These are phyloP conservation scores for Paecilomyces formosus DNA, from an alignment of 2,329 filamentous ascomycete species.

Conservation along the genomic window DNA sequence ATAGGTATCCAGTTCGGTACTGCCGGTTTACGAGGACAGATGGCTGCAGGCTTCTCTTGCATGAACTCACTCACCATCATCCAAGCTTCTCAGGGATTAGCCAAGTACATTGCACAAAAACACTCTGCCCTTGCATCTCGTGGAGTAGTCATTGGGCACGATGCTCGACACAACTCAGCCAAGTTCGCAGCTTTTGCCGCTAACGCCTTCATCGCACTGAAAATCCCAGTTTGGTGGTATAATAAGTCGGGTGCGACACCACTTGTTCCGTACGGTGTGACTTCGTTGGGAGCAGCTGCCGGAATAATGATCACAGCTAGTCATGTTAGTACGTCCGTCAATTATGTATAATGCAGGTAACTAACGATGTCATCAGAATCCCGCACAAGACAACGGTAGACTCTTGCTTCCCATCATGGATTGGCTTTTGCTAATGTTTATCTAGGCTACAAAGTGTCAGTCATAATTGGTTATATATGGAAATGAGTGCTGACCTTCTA, in stretches of 20 bases:
- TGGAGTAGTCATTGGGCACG: conserved; percentile 54
- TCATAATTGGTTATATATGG: not conserved
- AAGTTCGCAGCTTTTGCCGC: conserved; percentile 55
- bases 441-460: conserved; percentile 53
- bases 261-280: conserved; percentile 55
- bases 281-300: conserved; percentile 45
- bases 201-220: conserved; percentile 51
- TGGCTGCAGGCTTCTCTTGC: conserved; percentile 58
- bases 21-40: conserved; percentile 55
- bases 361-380: conserved; percentile 36
- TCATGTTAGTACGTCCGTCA: conserved; percentile 34
- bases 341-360: conserved; percentile 1
- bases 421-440: conserved; percentile 7
- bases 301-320: conserved; percentile 62
- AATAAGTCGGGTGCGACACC: conserved; percentile 52
- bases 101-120: conserved; percentile 48
- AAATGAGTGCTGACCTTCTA: conserved; percentile 13
- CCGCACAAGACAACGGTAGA: conserved; percentile 52
- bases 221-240: conserved; percentile 54
- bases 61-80: conserved; percentile 55
- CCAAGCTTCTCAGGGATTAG: conserved; percentile 59
- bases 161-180: conserved; percentile 56
- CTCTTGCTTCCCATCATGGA: not conserved
- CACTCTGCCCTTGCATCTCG: conserved; percentile 34
- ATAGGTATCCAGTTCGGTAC: conserved; percentile 54